Evolutionary conservation across 108 stramenopile species (phyloP), one percentile per base, ranked within the genome.

Genomic region (Skeletonema potamos): DNA sequence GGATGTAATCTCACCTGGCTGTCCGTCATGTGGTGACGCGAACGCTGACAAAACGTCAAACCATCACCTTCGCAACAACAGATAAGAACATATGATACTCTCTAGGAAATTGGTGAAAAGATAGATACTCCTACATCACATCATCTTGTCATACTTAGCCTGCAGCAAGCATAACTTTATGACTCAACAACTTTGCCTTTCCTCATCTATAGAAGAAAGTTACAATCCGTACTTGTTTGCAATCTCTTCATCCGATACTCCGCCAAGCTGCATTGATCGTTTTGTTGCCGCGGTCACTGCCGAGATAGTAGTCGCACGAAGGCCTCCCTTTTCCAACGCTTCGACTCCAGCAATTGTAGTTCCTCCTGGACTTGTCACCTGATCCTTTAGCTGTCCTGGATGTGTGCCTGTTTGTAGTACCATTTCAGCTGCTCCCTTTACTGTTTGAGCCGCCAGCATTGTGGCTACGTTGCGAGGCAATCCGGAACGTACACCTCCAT

Each of bases 361-460:
- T 20, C 97, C 97, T 27, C 97, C 97, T 5, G 97, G 96, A 30
- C 88, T 90, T 27, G 82, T 84, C 20, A 98, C 98, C 54, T 75
- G 66, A 74, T 98, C 98, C 70, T 97, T 97, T 39, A 98, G 85
- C 58, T 77, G 62, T 9, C 92, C 98, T 10, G 98, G 98, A 86
- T 98, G 98, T 15, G 66, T 83, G 7, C 92, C 93, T 3, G 95
- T 96, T 59, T 86, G 71, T 20, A 97, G 83, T 15, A 96, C 96
- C 96, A 98, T 97, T 61, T 91, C 89, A 1, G 98, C 98, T 13
- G 98, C 98, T 27, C 98, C 98, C 76, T 94, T 96, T 24, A 97
- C 96, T 0, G 94, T 97, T 73, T 97, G 96, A 11, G 97, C 96
- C 1, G 98, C 97, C 13, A 98, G 84, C 75, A 91, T 71, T 30